Base-by-base conservation (phyloP, 148 eudicot species). In the Heliosperma pusillum region DNA sequence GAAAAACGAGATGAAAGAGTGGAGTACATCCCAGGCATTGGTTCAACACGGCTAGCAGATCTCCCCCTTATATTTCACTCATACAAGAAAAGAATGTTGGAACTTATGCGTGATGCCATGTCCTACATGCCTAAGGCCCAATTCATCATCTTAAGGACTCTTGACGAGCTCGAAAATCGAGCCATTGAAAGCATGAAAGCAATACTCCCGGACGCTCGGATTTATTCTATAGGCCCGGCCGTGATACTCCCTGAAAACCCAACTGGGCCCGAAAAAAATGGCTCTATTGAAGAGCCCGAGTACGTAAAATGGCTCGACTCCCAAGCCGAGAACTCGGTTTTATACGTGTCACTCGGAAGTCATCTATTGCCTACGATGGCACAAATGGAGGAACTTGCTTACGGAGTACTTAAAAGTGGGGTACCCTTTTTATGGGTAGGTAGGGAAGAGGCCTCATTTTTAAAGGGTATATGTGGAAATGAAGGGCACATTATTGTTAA, bases 281-380 rank as follows among this genome's bases (percentile, higher is more conserved):
- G 10, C 26, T 5, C 4, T 19, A 12, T 27, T 3, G 12, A 29
- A 60, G 64, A 65, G 3, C 60, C 73, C 5, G 40, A 75, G 55
- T 76, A 81, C 73, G 60, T 81, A 33, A 25, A 57, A 29, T 86
- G 88, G 88, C 74, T 86, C 2, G 55, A 86, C 70, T 81, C 81
- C 12, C 86, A 86, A 40, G 62, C 66, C 0, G 59, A 71, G 7
- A 20, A 62, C 9, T 83, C 86, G 1, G 83, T 86, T 50, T 9
- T 86, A 12, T 86, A 78, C 21, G 72, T 86, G 15, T 81, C 88
- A 2, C 56, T 83, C 4, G 88, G 86, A 2, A 85, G 86, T 57
- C 80, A 53, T 69, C 57, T 80, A 0, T 66, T 76, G 0, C 74
- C 80, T 25, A 75, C 82, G 2, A 60, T 75, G 26, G 70, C 69